Percentiles rank a stretch among this genome's conserved stretches.
phyloP scores from a whole-genome alignment of 306 rosid species.

The Cercis canadensis region DNA sequence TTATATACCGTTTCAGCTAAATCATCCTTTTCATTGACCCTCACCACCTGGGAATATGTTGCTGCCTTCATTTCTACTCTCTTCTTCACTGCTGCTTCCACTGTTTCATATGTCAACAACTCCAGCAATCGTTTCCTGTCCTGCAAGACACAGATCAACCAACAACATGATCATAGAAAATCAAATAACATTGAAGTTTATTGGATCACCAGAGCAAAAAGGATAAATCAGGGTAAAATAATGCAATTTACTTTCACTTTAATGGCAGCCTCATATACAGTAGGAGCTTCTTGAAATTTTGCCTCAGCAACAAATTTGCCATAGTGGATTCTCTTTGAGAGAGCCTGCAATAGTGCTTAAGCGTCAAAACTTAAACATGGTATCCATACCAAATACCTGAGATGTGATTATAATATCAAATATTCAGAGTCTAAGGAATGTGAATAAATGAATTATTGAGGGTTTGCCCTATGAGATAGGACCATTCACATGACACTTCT shows the following conservation, averaged over 20 bases:
- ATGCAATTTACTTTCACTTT: conserved; percentile 42
- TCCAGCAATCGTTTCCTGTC: conserved; percentile 45
- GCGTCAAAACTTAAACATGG: conserved; percentile 5
- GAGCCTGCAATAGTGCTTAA: conserved; percentile 42
- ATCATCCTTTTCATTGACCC: conserved; percentile 22
- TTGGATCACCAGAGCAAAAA: neutral
- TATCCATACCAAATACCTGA: neutral
- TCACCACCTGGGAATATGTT: conserved; percentile 46
- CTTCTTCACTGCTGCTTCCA: conserved; percentile 51
- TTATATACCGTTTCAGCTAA: conserved; percentile 39
- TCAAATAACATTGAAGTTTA: neutral
- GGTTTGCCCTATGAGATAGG: neutral
- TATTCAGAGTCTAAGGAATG: conserved; percentile 8
- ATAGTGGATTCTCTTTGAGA: conserved; percentile 68
- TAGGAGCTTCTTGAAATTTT: conserved; percentile 49
- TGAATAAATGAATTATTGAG: too few relatives aligned
- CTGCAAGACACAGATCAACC: conserved; percentile 39
- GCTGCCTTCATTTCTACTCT: conserved; percentile 59
- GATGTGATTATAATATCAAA: conserved; percentile 7
- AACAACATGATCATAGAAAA: conserved; percentile 9
- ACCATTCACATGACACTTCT: neutral
- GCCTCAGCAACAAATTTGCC: conserved; percentile 76
- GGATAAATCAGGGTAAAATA: neutral
- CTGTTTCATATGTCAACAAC: conserved; percentile 50
- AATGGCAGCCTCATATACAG: conserved; percentile 52